A percentile compares a stretch with the other conserved stretches of the same genome.
phyloP scores from a whole-genome alignment of 2,329 filamentous ascomycete species.

The Acarospora socialis region DNA sequence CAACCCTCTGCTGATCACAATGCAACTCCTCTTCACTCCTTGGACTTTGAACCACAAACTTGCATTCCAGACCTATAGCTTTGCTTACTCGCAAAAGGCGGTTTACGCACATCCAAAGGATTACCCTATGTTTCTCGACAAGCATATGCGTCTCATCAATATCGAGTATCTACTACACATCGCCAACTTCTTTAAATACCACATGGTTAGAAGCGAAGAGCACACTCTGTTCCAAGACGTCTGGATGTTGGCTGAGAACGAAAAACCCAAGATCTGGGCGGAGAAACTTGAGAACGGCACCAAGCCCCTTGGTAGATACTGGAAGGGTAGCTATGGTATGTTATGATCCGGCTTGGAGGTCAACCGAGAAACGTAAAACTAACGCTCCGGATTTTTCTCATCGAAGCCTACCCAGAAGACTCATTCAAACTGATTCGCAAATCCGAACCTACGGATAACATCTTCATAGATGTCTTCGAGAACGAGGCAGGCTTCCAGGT shows the following conservation, averaged over 20 bases:
- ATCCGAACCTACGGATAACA: conserved; percentile 9
- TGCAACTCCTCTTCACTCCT: conserved; percentile 8
- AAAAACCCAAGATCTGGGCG: conserved; percentile 31
- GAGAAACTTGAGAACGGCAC: conserved; percentile 20
- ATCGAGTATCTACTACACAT: conserved; percentile 33
- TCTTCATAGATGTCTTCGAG: conserved; percentile 10
- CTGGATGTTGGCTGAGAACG: conserved; percentile 20
- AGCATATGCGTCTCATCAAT: conserved; percentile 26
- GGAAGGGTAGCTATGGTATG: conserved; percentile 38
- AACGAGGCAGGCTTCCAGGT: conserved; percentile 14
- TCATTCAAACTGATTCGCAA: conserved; percentile 13
- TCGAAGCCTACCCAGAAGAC: too few species aligned
- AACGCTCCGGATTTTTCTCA: too few species aligned
- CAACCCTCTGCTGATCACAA: conserved; percentile 4
- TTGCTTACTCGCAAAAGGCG: conserved; percentile 31
- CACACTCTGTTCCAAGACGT: conserved; percentile 25
- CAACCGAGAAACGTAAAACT: too few species aligned
- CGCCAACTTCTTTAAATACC: conserved; percentile 39
- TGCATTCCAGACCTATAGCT: conserved; percentile 20
- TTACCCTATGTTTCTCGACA: conserved; percentile 29
- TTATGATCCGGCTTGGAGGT: neutral
- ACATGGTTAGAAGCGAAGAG: conserved; percentile 29
- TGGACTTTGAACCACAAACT: conserved; percentile 15
- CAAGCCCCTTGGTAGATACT: conserved; percentile 27
- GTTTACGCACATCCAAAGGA: conserved; percentile 26